Base-by-base conservation (phyloP, 75 land plant species). In the Larix kaempferi region DNA sequence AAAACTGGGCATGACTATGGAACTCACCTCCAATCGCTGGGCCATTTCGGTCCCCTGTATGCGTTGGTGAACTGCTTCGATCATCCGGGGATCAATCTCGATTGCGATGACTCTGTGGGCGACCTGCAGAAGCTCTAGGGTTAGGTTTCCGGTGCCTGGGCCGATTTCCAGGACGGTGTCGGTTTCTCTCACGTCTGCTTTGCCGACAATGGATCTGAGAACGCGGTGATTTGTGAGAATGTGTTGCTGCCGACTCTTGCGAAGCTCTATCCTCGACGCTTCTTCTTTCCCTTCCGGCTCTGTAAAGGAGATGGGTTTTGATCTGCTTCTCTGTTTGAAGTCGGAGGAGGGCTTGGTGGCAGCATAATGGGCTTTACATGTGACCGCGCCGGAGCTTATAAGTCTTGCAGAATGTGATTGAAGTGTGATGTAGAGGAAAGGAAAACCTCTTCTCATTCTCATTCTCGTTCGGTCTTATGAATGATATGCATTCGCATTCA, bases 71-170 rank as follows among this genome's bases (percentile, higher is more conserved):
- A 94, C 79, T 55, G 78, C 71, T 16, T 86, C 86, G 10, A 90
- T 84, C 97, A 94, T 92, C 17, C 97, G 73, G 14, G 75, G 79
- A 62, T 94, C 97, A 13, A 94, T 72, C 76, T 94, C 97, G 11
- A 94, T 82, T 1, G 91, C 94, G n/a, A 90, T 86, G 35, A 93
- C 97, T 55, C 76, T 86, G 4, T 76, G 22, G 59, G 92, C 87
- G 11, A 74, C 85, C 78, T 90, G 79, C 2, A 94, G 91, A 27
- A 94, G 89, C 80, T 79, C 80, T 26, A 94, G 71, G 44, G 97
- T 94, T 74, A 94, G 89, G 80, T 94, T 94, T 29, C 99, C 99
- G 16, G 99, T 96, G 26, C 99, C 99, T 37, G 99, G 94, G 10
- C 99, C 99, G 77, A 96, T 89, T 78, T 96, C 99, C 5, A 96